Base-by-base conservation (phyloP, 306 rosid species). In the Sesbania bispinosa region DNA sequence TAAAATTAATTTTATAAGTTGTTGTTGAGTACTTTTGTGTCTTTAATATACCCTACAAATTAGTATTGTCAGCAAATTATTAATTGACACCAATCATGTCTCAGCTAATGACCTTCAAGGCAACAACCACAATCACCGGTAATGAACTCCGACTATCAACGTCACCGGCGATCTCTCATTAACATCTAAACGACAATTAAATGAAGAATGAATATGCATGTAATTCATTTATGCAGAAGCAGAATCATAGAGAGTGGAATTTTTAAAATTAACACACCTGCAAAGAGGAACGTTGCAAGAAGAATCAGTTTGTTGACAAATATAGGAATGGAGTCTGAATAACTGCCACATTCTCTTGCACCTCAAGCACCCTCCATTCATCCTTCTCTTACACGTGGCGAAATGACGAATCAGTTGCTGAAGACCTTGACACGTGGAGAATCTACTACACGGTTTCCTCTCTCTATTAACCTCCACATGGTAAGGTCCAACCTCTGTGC, bases 281-380 rank as follows among this genome's bases (percentile, higher is more conserved):
- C 99, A 94, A 4, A 94, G 96, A 66, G 99, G 97, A 61, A 94
- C 99, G 67, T 79, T 85, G 90, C 99, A 94, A 19, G 87, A 83
- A 33, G 85, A 84, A 33, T 90, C 93, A 5, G 85, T 11, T 1
- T 80, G 85, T 4, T 89, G 86, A 50, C 99, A 94, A 52, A 88
- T 75, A 20, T 87, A 86, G 0, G 97, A 85, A 69, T 94, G 99
- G 5, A 94, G 89, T 20, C 89, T 67, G 2, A 94, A 89, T 39
- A 94, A 85, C 81, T 94, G 99, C 97, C 96, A 91, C 99, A 94
- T 90, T 11, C 99, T 85, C 70, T 86, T 91, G 78, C 99, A 94
- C 11, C 93, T 86, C 11, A 46, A 67, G 87, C 99, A 94, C 47
- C 90, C 91, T 15, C 92, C 87, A 9, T 68, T 79, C 51, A 69